Conservation (phyloP, 2,329 filamentous ascomycete species). For the Dactylellina drechsleri region DNA sequence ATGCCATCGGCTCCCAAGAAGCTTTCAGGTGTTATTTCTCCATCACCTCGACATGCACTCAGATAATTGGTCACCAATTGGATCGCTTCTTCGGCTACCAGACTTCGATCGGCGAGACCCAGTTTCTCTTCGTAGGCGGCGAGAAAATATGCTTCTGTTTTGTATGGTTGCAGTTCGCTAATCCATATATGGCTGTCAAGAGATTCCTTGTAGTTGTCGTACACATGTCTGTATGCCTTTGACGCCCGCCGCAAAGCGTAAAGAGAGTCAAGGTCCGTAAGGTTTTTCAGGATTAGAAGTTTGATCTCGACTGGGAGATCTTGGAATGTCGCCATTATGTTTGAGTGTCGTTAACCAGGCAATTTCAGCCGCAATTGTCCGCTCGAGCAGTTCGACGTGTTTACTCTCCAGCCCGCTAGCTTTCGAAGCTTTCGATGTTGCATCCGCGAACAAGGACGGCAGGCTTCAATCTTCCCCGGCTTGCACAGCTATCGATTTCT, state of each 20-base stretch:
- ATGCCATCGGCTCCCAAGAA: background rate
- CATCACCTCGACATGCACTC: background rate
- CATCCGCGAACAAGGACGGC: too few relatives aligned
- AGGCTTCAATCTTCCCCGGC: too few relatives aligned
- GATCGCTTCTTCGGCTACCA: background rate
- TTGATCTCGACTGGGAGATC: slow-evolving; percentile 22
- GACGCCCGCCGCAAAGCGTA: slow-evolving; percentile 2
- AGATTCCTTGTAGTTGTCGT: background rate
- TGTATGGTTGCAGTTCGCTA: slow-evolving; percentile 13
- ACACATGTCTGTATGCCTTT: slow-evolving; percentile 1
- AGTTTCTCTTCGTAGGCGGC: background rate
- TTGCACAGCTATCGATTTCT: too few relatives aligned
- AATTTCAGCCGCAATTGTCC: too few relatives aligned
- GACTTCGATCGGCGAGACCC: background rate
- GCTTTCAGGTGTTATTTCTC: background rate
- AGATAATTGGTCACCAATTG: background rate
- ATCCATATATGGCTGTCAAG: background rate
- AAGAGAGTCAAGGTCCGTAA: slow-evolving; percentile 12
- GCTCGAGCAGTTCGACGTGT: too few relatives aligned
- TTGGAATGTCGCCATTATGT: slow-evolving; percentile 2
- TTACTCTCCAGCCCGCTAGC: too few relatives aligned
- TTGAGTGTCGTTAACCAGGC: too few relatives aligned
- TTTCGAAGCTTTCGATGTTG: too few relatives aligned
- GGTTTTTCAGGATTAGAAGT: slow-evolving; percentile 16
- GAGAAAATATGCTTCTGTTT: slow-evolving; percentile 22